Base-by-base conservation (phyloP, 2,329 filamentous ascomycete species). In the Tolypocladium ophioglossoides region DNA sequence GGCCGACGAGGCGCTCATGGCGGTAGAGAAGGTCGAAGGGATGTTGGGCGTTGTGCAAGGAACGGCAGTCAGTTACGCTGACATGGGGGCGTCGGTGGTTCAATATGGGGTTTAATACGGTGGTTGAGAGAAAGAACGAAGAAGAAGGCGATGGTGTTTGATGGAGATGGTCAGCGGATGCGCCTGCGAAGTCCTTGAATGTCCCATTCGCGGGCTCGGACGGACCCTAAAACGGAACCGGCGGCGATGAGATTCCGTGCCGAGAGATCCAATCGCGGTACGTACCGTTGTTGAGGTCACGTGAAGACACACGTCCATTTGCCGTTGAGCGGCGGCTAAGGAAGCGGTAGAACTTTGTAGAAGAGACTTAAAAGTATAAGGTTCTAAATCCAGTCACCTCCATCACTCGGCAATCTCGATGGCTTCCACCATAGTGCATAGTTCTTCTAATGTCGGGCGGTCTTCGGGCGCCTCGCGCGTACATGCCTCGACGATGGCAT, bases 1-100 rank as follows among this genome's bases (percentile, higher is more conserved):
- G 64, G 68, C 75, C 57, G 79, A 72, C 50, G 79, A 80, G 64
- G 78, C 75, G 74, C 78, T 82, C 79, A 82, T 82, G 59, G 61
- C 64, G 63, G 44, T 40, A 27, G 24, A 27, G 50, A 51, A 41
- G 27, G 44, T n/a, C 1, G 18, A 7, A 18, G 18, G 9, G 18
- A 16, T 32, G 24, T 35, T 35, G 11, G 34, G 30, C 4, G 4
- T 16, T 35, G 27, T 20, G 27, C 6, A 47, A 47, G 44, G 44
- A 47, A 18, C 44, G 44, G 10, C 27, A 47, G 27, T 32, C 44
- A 24, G 44, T 32, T 47, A 47, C 9, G 44, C 16, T 47, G 44
- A 47, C 44, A 47, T 47, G 44, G 27, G 44, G 18, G 44, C 44
- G 27, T 47, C 10, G 44, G 20, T 11, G 27, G 5, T 32, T n/a